Evolutionary conservation across 495 filamentous ascomycete genomes (phyloP).

Genomic region (Terfezia claveryi): DNA sequence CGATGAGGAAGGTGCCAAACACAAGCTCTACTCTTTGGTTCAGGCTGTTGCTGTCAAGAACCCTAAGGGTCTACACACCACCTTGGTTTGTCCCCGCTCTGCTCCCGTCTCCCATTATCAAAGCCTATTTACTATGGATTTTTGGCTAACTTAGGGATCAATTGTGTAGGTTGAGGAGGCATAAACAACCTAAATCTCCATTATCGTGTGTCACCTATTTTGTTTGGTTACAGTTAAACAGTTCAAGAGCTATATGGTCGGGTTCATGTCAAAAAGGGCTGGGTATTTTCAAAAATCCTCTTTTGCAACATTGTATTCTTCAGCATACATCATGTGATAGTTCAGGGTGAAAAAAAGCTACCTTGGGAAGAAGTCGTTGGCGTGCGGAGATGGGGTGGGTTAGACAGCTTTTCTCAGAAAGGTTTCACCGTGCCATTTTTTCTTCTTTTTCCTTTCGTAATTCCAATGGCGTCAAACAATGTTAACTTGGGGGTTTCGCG

Average conservation of each 20-base stretch:
- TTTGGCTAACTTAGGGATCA: not conserved
- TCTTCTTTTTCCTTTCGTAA: not conserved
- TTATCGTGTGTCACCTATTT: not conserved
- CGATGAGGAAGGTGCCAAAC: slow-evolving; percentile 96
- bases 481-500: not conserved
- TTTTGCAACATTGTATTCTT: too few species aligned
- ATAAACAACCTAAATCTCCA: slow-evolving; percentile 3
- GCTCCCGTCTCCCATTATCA: not conserved
- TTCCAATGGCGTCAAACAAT: not conserved
- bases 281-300: too few species aligned
- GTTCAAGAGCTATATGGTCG: too few species aligned
- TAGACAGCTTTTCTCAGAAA: too few species aligned
- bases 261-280: too few species aligned
- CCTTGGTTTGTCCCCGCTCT: slow-evolving; percentile 29
- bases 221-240: too few species aligned
- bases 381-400: too few species aligned
- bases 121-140: too few species aligned
- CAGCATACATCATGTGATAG: too few species aligned
- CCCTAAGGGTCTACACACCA: slow-evolving; percentile 84
- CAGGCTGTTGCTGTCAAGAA: slow-evolving; percentile 99
- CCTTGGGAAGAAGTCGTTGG: too few species aligned
- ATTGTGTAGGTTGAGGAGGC: slow-evolving; percentile 27
- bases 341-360: too few species aligned
- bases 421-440: not conserved
- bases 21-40: slow-evolving; percentile 96